Conservation (phyloP, 1,284 basidiomycete genomes). For the Porphyrellus sp. region DNA sequence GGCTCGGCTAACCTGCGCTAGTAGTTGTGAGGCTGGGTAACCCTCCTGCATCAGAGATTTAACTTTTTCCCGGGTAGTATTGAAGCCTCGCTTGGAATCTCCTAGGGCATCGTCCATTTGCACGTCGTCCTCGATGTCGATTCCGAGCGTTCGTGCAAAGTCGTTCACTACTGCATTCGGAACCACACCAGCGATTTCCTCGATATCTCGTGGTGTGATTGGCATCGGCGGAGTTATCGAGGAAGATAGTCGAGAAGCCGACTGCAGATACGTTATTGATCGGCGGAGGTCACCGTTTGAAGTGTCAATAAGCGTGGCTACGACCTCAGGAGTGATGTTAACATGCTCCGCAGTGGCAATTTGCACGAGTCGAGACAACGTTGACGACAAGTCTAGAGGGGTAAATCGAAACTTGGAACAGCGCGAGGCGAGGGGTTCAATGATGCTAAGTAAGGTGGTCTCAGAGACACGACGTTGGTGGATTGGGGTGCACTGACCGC, state of each 20-base stretch:
- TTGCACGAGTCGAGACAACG: slow-evolving; percentile 72
- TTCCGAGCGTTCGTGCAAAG: slow-evolving; percentile 73
- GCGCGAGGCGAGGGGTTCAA: slow-evolving; percentile 97
- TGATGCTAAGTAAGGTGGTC: slow-evolving; percentile 65
- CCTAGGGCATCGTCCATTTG: slow-evolving; percentile 42
- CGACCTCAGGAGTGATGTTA: slow-evolving; percentile 49
- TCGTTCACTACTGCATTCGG: slow-evolving; percentile 71
- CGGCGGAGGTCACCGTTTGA: slow-evolving; percentile 94
- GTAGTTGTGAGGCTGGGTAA: slow-evolving; percentile 88
- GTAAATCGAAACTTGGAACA: slow-evolving; percentile 99
- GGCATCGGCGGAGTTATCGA: slow-evolving; percentile 67
- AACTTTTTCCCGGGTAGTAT: slow-evolving; percentile 70
- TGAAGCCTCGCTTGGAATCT: slow-evolving; percentile 51
- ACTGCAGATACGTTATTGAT: slow-evolving; percentile 98
- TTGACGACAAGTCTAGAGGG: slow-evolving; percentile 79
- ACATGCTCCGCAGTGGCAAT: slow-evolving; percentile 72
- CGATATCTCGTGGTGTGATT: slow-evolving; percentile 76
- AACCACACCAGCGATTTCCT: slow-evolving; percentile 97
- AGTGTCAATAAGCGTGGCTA: slow-evolving; percentile 72
- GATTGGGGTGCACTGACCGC: slow-evolving; percentile 51
- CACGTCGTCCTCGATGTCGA: slow-evolving; percentile 60
- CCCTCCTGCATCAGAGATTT: slow-evolving; percentile 80
- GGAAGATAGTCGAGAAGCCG: slow-evolving; percentile 81
- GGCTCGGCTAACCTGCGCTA: slow-evolving; percentile 67
- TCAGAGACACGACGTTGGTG: slow-evolving; percentile 8